A percentile compares a stretch with the other conserved stretches of the same genome.
phyloP scores from a whole-genome alignment of 2,329 filamentous ascomycete genomes.

The Apiospora saccharicola region DNA sequence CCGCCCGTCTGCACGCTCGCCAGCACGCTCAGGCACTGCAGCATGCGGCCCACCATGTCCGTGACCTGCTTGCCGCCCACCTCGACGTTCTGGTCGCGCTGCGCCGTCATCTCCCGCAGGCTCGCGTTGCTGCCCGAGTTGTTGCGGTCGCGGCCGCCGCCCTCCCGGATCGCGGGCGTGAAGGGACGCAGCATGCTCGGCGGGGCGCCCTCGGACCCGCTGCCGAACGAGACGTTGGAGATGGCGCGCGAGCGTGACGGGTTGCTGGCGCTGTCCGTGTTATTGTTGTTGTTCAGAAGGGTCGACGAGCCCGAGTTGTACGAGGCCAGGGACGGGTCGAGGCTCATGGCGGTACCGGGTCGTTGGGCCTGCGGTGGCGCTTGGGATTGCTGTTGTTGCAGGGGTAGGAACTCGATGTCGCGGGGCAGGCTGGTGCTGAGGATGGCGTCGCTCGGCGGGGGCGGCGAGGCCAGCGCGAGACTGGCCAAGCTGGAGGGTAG shows the following conservation, averaged over 20 bases:
- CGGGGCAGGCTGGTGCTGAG: conserved; percentile 28
- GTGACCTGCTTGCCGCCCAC: conserved; percentile 79
- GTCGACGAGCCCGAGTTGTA: conserved; percentile 84
- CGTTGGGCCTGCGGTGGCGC: conserved; percentile 51
- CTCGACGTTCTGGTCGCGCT: conserved; percentile 66
- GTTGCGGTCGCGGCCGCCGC: conserved; percentile 21
- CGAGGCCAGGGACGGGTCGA: conserved; percentile 78
- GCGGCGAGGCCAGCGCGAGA: conserved; percentile 62
- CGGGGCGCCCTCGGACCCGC: conserved; percentile 48
- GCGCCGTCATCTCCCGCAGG: conserved; percentile 31
- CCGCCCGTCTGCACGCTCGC: conserved; percentile 67
- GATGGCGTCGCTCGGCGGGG: conserved; percentile 52
- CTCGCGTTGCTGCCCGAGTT: conserved; percentile 30
- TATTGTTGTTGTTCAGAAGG: conserved; percentile 72
- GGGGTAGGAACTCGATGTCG: conserved; percentile 14
- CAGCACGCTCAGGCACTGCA: conserved; percentile 94
- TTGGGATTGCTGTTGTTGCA: conserved; percentile 48
- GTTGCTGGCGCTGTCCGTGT: conserved; percentile 48
- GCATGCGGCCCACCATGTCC: conserved; percentile 92
- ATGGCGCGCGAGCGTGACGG: conserved; percentile 76
- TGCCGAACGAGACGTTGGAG: conserved; percentile 79
- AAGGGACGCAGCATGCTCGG: conserved; percentile 56
- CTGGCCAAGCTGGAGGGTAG: conserved; percentile 61
- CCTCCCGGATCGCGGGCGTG: conserved; percentile 45
- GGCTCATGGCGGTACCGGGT: conserved; percentile 76